Evolutionary conservation across 495 filamentous ascomycete species (phyloP), one percentile per base, ranked within the genome.

Genomic region (Xylaria curta): DNA sequence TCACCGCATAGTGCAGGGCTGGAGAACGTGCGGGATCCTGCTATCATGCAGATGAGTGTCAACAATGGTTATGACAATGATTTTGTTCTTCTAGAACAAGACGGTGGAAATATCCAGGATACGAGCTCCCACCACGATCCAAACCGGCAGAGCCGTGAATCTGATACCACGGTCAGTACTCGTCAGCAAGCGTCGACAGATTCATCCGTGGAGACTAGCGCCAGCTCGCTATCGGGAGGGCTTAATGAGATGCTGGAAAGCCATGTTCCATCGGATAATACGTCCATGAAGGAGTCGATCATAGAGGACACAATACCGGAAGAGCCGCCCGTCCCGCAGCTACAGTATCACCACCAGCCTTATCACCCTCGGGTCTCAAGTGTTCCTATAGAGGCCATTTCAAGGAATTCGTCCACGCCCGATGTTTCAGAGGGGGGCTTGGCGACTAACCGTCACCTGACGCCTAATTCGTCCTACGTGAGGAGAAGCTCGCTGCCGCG

Each of bases 401-500:
- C 77, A 24, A 78, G 83, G 46, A 76, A 82, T 46, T 82, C 82
- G 49, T 85, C 85, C 7, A 85, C 78, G 58, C 81, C 85, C 19
- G 86, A 88, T 62, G 76, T 84, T 10, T 78, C 72, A 12, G 84
- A 86, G 10, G 62, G 70, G 13, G 82, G 76, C 15, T 78, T 78
- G 26, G 74, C 73, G 21, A 84, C 87, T 65, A 89, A 88, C 58
- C 88, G 87, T 36, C 88, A 90, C 75, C 78, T 92, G 15, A 87
- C 87, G 9, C 89, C 87, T 3, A 87, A 78, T 47, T 84, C 83
- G 17, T 80, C 82, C 63, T 83, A 83, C 66, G 76, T 79, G 40
- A 82, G 84, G 71, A 82, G 87, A 61, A 86, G 88, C 64, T 87
- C 86, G 42, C 71, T 91, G 38, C 83, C 87, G 28, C 85, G 93